Evolutionary conservation across 2,329 filamentous ascomycete genomes (phyloP).

Genomic region (Penicillium expansum): DNA sequence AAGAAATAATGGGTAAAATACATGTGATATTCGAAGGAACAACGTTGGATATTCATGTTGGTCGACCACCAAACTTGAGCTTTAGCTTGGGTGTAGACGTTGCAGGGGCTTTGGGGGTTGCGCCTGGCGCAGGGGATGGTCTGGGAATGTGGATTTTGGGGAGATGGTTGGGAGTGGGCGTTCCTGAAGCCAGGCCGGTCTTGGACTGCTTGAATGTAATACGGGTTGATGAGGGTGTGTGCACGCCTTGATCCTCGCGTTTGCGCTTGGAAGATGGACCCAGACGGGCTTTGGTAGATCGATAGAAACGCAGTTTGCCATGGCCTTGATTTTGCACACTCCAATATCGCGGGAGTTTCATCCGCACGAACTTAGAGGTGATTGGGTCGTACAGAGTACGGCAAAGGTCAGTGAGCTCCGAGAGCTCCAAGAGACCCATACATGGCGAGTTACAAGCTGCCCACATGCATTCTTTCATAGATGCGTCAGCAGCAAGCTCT

Average conservation of each 20-base stretch:
- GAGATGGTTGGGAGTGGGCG: constrained; percentile 26
- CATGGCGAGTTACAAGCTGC: constrained; percentile 53
- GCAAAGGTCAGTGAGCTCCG: constrained; percentile 58
- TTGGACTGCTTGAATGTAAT: constrained; percentile 46
- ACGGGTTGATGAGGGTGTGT: constrained; percentile 34
- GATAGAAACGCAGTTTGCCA: constrained; percentile 46
- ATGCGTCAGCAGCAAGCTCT: constrained; percentile 50
- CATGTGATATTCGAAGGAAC: constrained; percentile 15
- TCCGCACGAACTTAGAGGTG: constrained; percentile 49
- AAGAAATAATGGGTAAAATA: constrained; percentile 15
- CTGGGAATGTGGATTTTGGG: constrained; percentile 38
- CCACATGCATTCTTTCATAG: constrained; percentile 55
- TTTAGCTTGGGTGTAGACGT: constrained; percentile 42
- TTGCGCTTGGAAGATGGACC: constrained; percentile 38
- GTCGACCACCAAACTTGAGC: constrained; percentile 38
- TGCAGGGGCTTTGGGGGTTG: constrained; percentile 28
- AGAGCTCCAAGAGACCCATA: constrained; percentile 54
- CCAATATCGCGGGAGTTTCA: constrained; percentile 60
- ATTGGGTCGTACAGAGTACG: constrained; percentile 54
- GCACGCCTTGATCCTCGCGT: constrained; percentile 37
- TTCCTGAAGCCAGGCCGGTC: constrained; percentile 20
- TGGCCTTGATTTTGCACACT: constrained; percentile 51
- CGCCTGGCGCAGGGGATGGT: constrained; percentile 28
- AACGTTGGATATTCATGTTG: constrained; percentile 25
- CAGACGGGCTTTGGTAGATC: constrained; percentile 40